Conservation (phyloP, 495 filamentous ascomycete genomes). For the Hyaloscypha finlandica region DNA sequence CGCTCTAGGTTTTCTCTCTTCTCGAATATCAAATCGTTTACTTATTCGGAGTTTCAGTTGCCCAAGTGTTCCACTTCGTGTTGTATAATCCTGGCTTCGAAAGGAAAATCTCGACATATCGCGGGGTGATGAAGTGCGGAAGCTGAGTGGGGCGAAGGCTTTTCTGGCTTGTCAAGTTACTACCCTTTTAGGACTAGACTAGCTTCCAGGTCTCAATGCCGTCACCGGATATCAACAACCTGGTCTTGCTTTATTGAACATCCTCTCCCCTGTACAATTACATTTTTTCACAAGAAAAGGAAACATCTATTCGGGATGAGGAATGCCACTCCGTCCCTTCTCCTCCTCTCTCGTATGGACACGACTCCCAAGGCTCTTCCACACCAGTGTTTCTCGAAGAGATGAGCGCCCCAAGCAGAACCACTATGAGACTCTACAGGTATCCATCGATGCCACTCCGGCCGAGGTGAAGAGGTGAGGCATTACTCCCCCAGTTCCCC, state of each 20-base stretch:
- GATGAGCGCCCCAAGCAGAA: conserved; percentile 41
- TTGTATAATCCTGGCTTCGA: background rate
- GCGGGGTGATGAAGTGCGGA: conserved; percentile 1
- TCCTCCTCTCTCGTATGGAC: conserved; percentile 28
- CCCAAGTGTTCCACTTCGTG: background rate
- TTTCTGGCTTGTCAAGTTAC: background rate
- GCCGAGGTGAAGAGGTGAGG: conserved; percentile 82
- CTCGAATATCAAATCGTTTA: background rate
- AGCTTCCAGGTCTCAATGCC: background rate
- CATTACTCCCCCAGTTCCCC: conserved; percentile 1
- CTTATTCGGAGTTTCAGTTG: background rate
- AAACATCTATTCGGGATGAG: conserved; percentile 25
- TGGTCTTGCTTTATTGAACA: background rate
- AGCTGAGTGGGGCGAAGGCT: background rate
- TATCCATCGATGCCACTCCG: conserved; percentile 66
- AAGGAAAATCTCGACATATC: background rate
- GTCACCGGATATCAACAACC: background rate
- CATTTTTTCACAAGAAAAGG: background rate
- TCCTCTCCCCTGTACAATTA: background rate
- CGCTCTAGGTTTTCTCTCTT: background rate
- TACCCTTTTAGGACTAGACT: conserved; percentile 12
- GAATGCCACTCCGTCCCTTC: conserved; percentile 34
- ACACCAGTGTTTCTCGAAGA: conserved; percentile 39
- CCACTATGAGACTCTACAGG: conserved; percentile 82
- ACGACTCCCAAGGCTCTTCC: conserved; percentile 38